Conservation (phyloP, 2,329 filamentous ascomycete genomes). For the Microdochium paspali region DNA sequence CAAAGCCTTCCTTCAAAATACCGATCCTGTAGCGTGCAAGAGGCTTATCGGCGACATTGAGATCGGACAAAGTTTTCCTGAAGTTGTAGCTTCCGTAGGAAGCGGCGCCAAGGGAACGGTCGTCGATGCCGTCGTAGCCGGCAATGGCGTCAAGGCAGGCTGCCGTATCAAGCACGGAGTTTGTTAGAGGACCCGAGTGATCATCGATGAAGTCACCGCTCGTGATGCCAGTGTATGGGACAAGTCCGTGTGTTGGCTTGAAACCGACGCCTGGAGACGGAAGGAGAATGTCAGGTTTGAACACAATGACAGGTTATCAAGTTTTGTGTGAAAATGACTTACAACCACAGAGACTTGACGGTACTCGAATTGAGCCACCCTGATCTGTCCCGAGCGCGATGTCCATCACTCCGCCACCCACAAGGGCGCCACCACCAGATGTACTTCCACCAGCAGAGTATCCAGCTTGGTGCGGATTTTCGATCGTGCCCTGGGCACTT, state of each 20-base stretch:
- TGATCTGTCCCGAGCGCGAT: conserved; percentile 38
- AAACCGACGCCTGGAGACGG: conserved; percentile 24
- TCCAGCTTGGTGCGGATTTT: conserved; percentile 32
- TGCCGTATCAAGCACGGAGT: conserved; percentile 29
- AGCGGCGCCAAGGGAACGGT: conserved; percentile 25
- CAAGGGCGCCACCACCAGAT: conserved; percentile 34
- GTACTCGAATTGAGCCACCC: conserved; percentile 35
- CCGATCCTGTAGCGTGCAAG: conserved; percentile 28
- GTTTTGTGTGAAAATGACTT: not conserved
- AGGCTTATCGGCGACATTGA: conserved; percentile 1
- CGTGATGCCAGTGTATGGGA: conserved; percentile 40
- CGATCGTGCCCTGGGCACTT: conserved; percentile 32
- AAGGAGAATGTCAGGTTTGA: too few relatives aligned
- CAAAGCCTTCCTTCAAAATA: conserved; percentile 33
- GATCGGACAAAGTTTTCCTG: conserved; percentile 7
- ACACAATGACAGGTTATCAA: too few relatives aligned
- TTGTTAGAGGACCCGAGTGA: conserved; percentile 34
- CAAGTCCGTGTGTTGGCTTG: conserved; percentile 40
- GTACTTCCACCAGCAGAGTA: conserved; percentile 41
- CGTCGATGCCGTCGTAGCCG: conserved; percentile 38
- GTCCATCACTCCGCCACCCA: conserved; percentile 31
- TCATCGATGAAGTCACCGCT: conserved; percentile 41
- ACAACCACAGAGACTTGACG: conserved; percentile 27
- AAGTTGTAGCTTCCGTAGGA: conserved; percentile 18
- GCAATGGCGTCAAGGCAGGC: conserved; percentile 32